Conservation (phyloP, 2,329 filamentous ascomycete species). For the Mycocentrospora acerina region DNA sequence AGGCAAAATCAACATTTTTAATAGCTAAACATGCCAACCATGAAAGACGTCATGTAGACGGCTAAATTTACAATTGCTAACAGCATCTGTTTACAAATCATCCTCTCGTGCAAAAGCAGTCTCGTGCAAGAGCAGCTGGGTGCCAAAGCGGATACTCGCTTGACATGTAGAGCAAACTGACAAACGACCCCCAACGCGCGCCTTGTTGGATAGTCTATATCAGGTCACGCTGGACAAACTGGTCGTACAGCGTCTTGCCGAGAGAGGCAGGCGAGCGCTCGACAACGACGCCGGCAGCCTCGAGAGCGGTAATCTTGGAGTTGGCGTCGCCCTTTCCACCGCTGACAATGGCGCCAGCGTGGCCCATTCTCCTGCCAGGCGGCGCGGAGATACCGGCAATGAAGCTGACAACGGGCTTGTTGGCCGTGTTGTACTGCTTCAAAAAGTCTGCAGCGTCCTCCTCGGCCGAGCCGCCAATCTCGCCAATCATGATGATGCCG, state of each 20-base stretch:
- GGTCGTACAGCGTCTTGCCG: constrained; percentile 89
- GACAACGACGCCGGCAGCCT: constrained; percentile 91
- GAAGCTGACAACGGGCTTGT: constrained; percentile 97
- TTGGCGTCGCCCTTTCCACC: constrained; percentile 97
- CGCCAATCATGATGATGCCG: constrained; percentile 99
- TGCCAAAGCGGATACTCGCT: constrained; percentile 22
- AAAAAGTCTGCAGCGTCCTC: constrained; percentile 98
- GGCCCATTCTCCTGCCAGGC: constrained; percentile 95
- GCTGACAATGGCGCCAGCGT: constrained; percentile 96
- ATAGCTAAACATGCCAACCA: no score
- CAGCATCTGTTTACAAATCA: constrained; percentile 16
- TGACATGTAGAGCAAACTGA: constrained; percentile 22
- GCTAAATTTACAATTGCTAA: constrained; percentile 41
- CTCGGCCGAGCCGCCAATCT: constrained; percentile 96
- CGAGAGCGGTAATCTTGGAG: constrained; percentile 94
- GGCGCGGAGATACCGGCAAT: constrained; percentile 98
- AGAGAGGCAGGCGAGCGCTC: constrained; percentile 80
- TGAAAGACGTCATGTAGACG: constrained; percentile 28
- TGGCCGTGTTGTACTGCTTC: constrained; percentile 83
- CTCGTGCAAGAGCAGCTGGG: constrained; percentile 19
- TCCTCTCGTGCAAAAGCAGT: constrained; percentile 20
- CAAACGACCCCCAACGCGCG: constrained; percentile 6
- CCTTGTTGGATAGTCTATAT: constrained; percentile 60
- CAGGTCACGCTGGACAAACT: constrained; percentile 95
- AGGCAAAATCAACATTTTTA: no score